Evolutionary conservation across 306 rosid species (phyloP).

Genomic region (Prunus salicina): DNA sequence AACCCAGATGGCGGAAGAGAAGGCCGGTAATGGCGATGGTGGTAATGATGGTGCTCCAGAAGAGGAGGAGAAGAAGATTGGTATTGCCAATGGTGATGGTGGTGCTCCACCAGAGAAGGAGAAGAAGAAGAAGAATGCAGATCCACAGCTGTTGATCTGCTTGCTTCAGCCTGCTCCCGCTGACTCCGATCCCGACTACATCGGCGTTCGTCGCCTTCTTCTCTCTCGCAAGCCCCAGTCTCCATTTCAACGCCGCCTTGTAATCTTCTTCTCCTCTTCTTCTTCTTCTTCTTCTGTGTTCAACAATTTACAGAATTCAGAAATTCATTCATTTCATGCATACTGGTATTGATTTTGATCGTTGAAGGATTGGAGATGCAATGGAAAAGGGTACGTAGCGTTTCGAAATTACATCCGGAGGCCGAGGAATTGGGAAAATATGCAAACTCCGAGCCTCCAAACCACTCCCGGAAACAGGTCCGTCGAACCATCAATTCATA

Average conservation of each 20-base stretch:
- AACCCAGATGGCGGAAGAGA: constrained; percentile 9
- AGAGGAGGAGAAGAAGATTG: constrained; percentile 7
- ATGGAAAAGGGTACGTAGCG: constrained; percentile 89
- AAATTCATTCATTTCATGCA: neutral
- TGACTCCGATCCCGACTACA: constrained; percentile 53
- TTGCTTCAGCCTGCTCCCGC: constrained; percentile 64
- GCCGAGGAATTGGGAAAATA: constrained; percentile 80
- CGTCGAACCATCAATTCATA: constrained; percentile 17
- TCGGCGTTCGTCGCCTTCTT: constrained; percentile 79
- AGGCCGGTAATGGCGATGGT: neutral
- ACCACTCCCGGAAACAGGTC: constrained; percentile 98
- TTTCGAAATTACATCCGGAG: constrained; percentile 65
- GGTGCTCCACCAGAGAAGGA: constrained; percentile 13
- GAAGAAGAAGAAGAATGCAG: constrained; percentile 34
- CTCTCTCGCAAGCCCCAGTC: constrained; percentile 65
- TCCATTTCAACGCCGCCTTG: constrained; percentile 57
- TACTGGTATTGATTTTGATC: neutral
- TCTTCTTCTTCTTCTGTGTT: neutral
- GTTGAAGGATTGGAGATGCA: constrained; percentile 86
- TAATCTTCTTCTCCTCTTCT: constrained; percentile 45
- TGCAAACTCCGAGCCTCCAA: constrained; percentile 57
- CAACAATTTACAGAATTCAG: neutral
- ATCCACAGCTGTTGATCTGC: constrained; percentile 70
- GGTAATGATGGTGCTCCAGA: neutral
- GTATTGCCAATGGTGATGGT: neutral